Base-by-base conservation (phyloP, 2,329 filamentous ascomycete species). In the Dactylella cylindrospora region DNA sequence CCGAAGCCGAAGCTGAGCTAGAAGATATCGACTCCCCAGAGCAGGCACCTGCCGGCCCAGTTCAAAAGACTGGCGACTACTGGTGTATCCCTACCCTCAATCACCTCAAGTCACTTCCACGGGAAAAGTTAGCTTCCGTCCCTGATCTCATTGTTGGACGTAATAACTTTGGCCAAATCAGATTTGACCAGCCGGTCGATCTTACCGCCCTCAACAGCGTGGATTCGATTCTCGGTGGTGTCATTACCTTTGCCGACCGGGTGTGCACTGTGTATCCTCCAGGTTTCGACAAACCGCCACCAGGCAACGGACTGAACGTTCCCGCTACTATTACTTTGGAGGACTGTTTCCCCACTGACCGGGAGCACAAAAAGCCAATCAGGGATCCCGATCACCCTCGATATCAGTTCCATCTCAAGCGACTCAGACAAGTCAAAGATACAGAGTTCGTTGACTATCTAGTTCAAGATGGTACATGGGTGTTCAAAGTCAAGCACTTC, bases 401-500 rank as follows among this genome's bases (percentile, higher is more conserved):
- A 23, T 83, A 89, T 65, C 80, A 84, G 29, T 95, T 90, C 74
- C 93, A 98, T 72, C 75, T 96, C 52, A 82, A 85, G 62, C 85
- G 88, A 49, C 81, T 98, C 19, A 86, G 84, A 77, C 82, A 80
- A 57, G 89, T 96, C 29, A 76, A 77, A 6, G 85, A 88, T 71
- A 97, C 93, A 0, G 82, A 83, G 3, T 97, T 95, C 69, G 78
- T 90, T 68, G 79, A 79, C 68, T 98, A 96, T 72, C 81, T 94
- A 66, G 77, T 79, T 54, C 79, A 88, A 1, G 90, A 84, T 46
- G 93, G 91, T 46, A 80, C 87, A 39, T 98, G 94, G 94, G 81
- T 82, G 10, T 98, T 98, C 76, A 83, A 78, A 7, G 93, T 98
- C n/a, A 84, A 91, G 70, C 93, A 98, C 73, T 98, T 94, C 73